Percentiles rank a stretch among this genome's conserved stretches.
phyloP scores from a whole-genome alignment of 23 red algal genomes.

The Rhodosorus marinus region DNA sequence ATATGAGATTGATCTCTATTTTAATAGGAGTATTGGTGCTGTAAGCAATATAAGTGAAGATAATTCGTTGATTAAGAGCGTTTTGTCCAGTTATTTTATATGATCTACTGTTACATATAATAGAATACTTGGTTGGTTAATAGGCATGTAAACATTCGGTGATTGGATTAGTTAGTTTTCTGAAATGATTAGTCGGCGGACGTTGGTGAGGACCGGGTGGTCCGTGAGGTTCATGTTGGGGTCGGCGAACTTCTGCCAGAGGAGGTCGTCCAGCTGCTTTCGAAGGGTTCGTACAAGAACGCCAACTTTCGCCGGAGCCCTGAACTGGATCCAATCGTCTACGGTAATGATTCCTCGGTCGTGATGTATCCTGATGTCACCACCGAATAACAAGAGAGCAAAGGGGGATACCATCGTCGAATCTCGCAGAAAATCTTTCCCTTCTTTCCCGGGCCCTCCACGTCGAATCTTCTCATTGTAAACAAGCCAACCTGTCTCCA shows the following conservation, averaged over 20 bases:
- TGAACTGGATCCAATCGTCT: conserved; percentile 63
- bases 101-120: no score
- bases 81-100: no score
- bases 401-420: conserved; percentile 47
- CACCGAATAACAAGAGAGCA: conserved; percentile 68
- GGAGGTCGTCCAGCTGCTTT: conserved; percentile 21
- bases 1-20: no score
- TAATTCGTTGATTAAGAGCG: no score
- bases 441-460: neutral
- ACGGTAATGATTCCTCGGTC: conserved; percentile 45
- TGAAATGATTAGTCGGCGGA: no score
- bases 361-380: conserved; percentile 34
- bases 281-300: conserved; percentile 43
- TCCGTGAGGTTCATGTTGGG: conserved; percentile 14
- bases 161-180: no score
- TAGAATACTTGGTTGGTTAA: no score
- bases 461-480: conserved; percentile 1
- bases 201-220: no score
- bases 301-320: conserved; percentile 29
- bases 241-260: conserved; percentile 35
- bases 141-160: no score
- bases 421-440: conserved; percentile 2
- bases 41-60: no score
- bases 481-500: conserved; percentile 37
- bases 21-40: no score